These are phyloP conservation scores for Cryphonectria japonica DNA, from an alignment of 2,329 filamentous ascomycete genomes.

Conservation along the genomic window DNA sequence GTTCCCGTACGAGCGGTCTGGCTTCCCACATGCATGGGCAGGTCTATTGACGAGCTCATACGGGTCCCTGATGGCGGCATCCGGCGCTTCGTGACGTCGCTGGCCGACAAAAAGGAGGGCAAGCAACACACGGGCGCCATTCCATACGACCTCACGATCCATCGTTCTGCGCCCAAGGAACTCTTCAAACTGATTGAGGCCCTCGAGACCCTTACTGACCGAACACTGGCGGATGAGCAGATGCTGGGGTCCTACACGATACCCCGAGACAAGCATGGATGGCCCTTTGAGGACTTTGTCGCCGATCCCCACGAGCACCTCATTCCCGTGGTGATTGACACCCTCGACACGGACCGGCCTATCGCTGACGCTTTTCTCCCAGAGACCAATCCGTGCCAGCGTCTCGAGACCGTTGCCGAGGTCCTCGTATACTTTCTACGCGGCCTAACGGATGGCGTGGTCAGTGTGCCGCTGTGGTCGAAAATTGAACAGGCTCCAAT, in stretches of 20 bases:
- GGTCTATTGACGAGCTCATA: slow-evolving; percentile 86
- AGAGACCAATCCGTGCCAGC: slow-evolving; percentile 65
- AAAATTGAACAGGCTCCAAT: slow-evolving; percentile 61
- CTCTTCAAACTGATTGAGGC: slow-evolving; percentile 87
- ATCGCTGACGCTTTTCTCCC: slow-evolving; percentile 65
- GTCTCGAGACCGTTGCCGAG: slow-evolving; percentile 75
- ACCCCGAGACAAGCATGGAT: slow-evolving; percentile 57
- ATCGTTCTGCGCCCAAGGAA: slow-evolving; percentile 83
- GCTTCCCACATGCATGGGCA: slow-evolving; percentile 80
- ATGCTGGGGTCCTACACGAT: slow-evolving; percentile 61
- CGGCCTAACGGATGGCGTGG: slow-evolving; percentile 77
- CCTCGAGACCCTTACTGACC: slow-evolving; percentile 62
- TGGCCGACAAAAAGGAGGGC: slow-evolving; percentile 36
- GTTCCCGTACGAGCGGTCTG: slow-evolving; percentile 79
- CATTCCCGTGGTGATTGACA: slow-evolving; percentile 53
- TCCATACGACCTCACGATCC: slow-evolving; percentile 61
- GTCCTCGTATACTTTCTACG: slow-evolving; percentile 74
- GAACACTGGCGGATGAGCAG: slow-evolving; percentile 62
- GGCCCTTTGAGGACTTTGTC: slow-evolving; percentile 56
- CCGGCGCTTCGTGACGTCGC: slow-evolving; percentile 50
- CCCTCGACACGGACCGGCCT: slow-evolving; percentile 71
- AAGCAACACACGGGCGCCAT: slow-evolving; percentile 50
- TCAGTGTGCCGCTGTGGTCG: slow-evolving; percentile 72
- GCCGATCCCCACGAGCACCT: slow-evolving; percentile 17
- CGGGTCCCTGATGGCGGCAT: slow-evolving; percentile 82